phyloP scores from a whole-genome alignment of 2,329 filamentous ascomycete genomes.

The Hypoxylon sp. region DNA sequence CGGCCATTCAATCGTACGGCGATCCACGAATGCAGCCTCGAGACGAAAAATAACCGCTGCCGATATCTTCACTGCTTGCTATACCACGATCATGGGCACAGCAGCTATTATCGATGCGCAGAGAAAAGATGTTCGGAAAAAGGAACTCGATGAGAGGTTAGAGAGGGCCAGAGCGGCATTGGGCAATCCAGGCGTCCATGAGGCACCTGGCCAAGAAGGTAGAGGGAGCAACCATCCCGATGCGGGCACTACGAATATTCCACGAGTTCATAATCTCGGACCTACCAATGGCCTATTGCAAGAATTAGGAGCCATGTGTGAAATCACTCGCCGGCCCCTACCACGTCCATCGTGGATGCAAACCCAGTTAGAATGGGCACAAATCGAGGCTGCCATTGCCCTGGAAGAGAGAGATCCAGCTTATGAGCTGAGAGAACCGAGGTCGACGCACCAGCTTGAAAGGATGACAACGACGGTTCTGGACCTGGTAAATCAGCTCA shows the following conservation, averaged over 20 bases:
- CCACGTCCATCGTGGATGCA: conserved; percentile 43
- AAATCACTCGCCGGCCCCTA: conserved; percentile 39
- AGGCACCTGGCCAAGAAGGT: conserved; percentile 34
- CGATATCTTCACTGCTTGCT: conserved; percentile 75
- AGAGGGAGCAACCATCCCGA: conserved; percentile 4
- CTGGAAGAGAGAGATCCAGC: conserved; percentile 46
- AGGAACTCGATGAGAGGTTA: conserved; percentile 74
- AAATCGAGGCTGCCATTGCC: conserved; percentile 49
- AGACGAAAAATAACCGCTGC: conserved; percentile 66
- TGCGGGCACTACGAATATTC: background rate
- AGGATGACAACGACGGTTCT: conserved; percentile 41
- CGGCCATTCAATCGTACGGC: conserved; percentile 64
- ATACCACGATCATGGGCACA: conserved; percentile 76
- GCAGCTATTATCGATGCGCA: conserved; percentile 74
- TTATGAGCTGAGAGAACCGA: conserved; percentile 45
- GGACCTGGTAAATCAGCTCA: conserved; percentile 44
- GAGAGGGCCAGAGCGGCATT: conserved; percentile 67
- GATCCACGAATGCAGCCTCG: conserved; percentile 64
- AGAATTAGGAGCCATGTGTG: conserved; percentile 47
- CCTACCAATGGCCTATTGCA: conserved; percentile 29
- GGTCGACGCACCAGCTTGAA: conserved; percentile 31
- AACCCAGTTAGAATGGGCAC: conserved; percentile 49
- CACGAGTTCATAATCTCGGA: background rate
- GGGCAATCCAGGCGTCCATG: conserved; percentile 56
- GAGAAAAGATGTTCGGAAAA: conserved; percentile 69